Evolutionary conservation across 345 rosid species (phyloP), one percentile per base, ranked within the genome.

Genomic region (Gossypium raimondii): DNA sequence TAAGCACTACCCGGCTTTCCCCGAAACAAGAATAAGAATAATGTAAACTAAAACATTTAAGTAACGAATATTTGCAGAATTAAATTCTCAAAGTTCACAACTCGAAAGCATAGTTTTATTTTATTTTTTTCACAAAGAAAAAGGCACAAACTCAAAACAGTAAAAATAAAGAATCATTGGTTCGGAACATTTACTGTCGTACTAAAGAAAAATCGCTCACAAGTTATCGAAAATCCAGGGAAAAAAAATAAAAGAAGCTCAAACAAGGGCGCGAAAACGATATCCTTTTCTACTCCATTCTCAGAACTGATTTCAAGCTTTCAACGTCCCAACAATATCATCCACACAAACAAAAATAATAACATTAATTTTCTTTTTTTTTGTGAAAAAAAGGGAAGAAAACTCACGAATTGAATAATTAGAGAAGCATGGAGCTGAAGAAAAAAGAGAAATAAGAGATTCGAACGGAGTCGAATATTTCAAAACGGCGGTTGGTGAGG

Each of bases 371-470:
- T 29, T 27, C 41, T 34, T 34, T 3, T 34, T 29, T 62, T 62
- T 38, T 11, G 13, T 12, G 3, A 58, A 45, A 24, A 24, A 61
- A 44, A 17, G 1, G 62, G 22, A 29, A 59, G 43, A 70, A 55
- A 18, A 67, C 73, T 68, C 47, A 76, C 73, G 12, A 57, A 45
- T 43, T 10, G 8, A 27, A n/a, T 20, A 47, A 18, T 29, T 2
- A 29, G 41, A 14, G 25, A 57, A 13, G 62, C 25, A 63, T 22
- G 61, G 38, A 56, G 44, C 13, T 3, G 52, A 53, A 24, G 61
- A 12, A 73, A 75, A 44, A 63, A 78, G 57, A 51, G 3, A 73
- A 18, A 20, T 47, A 77, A 47, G 61, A 76, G 58, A 69, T 34
- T 50, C n/a, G 67, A 78, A 63, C 27, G 59, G 51, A 25, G 73